Conservation (phyloP, 495 filamentous ascomycete genomes). For the Barbatosphaeria neglecta region DNA sequence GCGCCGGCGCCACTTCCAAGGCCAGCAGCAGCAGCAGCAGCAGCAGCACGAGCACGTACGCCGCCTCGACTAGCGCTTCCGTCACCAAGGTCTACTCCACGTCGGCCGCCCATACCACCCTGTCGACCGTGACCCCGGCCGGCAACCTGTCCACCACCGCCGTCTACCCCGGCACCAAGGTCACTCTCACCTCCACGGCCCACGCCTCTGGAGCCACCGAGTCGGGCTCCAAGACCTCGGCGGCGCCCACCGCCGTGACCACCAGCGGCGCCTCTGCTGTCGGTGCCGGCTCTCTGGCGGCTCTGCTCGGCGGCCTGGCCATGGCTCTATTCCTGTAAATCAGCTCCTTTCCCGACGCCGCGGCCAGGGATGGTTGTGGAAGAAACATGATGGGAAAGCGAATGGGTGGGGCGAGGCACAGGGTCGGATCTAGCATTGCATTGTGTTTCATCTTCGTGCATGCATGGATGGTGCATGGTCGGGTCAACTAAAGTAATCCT, state of each 20-base stretch:
- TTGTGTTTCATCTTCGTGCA: no score
- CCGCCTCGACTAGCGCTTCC: constrained; percentile 1
- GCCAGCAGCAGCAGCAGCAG: constrained; percentile 5
- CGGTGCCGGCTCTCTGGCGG: constrained; percentile 23
- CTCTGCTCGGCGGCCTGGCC: constrained; percentile 27
- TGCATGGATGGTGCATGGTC: no score
- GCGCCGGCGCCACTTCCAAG: constrained; percentile 5
- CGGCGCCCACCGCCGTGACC: constrained; percentile 1
- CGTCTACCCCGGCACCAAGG: constrained; percentile 5
- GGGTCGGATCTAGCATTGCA: no score
- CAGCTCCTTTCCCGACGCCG: no score
- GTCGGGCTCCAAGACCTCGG: constrained; percentile 6
- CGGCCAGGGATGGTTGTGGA: no score
- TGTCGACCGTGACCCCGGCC: constrained; percentile 2
- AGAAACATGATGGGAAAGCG: no score
- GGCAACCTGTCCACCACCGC: constrained; percentile 4
- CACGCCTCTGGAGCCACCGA: neutral
- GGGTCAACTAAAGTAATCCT: no score
- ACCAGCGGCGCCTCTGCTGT: constrained; percentile 19
- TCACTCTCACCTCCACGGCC: constrained; percentile 4
- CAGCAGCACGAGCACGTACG: constrained; percentile 4
- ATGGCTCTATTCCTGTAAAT: constrained; percentile 30
- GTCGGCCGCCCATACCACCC: constrained; percentile 6
- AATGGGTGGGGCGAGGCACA: no score
- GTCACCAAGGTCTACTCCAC: constrained; percentile 4